Evolutionary conservation across 805 yeast genomes (phyloP), one percentile per base, ranked within the genome.

Genomic region (Yamadazyma kitorensis): DNA sequence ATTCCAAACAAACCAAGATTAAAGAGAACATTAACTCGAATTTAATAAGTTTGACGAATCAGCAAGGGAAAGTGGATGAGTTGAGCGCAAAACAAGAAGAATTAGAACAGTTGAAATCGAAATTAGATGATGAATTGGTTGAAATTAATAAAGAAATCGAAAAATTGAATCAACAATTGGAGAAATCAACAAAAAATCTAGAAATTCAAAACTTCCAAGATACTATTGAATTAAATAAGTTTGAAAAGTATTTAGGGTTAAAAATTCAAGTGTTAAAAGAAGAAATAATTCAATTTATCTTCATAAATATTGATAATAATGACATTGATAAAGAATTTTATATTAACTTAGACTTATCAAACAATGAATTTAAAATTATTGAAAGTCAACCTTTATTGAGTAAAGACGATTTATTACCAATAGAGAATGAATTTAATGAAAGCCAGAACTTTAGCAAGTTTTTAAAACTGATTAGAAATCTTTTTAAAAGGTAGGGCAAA

Each of bases 241-340:
- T 70, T 54, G 84, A 80, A 40, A 53, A 61, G 24, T 57, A 76
- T 31, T 56, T 79, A 27, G 86, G 87, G 1, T 49, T 81, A 36
- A 59, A 60, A 22, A 68, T 81, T 13, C 76, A 73, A 35, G 78
- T 78, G 3, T 53, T 74, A 2, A 54, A 59, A 13, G 70, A 66
- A 6, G 76, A 72, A 34, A 44, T 67, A 21, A 49, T 81, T 27
- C 57, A 55, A 37, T 75, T 81, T 46, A 55, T 61, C 3, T 80
- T 80, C 47, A 52, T 51, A 2, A 72, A 72, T 30, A 58, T 79
- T 12, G 76, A 73, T 41, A 60, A 70, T 12, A 52, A 59, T 21
- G 57, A 75, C 31, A 50, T 62, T 27, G 61, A 61, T 24, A 54
- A 56, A 23, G 68, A 68, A 43, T 74, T 67, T 39, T 51, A 61